Evolutionary conservation across 2,329 filamentous ascomycete genomes (phyloP).

Genomic region (Chalaropsis ovoidea): DNA sequence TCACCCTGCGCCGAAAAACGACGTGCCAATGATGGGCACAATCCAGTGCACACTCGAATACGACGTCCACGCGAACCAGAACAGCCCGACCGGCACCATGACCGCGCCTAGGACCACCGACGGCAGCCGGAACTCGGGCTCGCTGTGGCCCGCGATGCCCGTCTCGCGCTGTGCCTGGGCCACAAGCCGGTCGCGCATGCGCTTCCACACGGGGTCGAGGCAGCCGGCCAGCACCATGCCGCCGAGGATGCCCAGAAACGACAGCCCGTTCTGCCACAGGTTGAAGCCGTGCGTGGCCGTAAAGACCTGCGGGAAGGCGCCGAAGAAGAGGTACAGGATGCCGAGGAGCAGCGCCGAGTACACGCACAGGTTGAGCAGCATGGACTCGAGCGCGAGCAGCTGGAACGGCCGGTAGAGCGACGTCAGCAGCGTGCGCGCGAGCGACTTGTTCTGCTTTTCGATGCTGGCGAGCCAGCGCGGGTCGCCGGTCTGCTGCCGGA

Average conservation of each 20-base stretch:
- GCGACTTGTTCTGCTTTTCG: conserved; percentile 60
- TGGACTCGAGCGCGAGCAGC: conserved; percentile 70
- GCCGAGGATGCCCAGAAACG: conserved; percentile 61
- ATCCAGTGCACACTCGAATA: conserved; percentile 67
- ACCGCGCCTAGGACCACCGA: conserved; percentile 64
- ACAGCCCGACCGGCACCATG: conserved; percentile 69
- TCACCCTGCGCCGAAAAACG: conserved; percentile 60
- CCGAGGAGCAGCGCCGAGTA: conserved; percentile 79
- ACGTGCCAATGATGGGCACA: conserved; percentile 61
- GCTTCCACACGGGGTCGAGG: conserved; percentile 57
- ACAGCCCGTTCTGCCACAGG: conserved; percentile 67
- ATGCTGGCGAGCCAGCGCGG: conserved; percentile 65
- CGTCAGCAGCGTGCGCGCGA: conserved; percentile 48
- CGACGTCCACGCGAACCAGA: conserved; percentile 83
- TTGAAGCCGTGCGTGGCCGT: conserved; percentile 62
- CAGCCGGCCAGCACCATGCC: conserved; percentile 56
- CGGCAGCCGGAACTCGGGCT: conserved; percentile 80
- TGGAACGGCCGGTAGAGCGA: conserved; percentile 64
- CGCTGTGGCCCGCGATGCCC: conserved; percentile 48
- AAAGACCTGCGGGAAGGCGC: conserved; percentile 76
- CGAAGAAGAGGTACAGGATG: conserved; percentile 83
- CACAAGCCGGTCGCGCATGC: conserved; percentile 49
- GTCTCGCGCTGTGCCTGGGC: conserved; percentile 40
- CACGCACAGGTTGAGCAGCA: conserved; percentile 72
- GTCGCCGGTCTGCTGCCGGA: conserved; percentile 69